A percentile compares a stretch with the other conserved stretches of the same genome.
phyloP scores from a whole-genome alignment of 441 rosid genomes.

The Arabidopsis lyrata region DNA sequence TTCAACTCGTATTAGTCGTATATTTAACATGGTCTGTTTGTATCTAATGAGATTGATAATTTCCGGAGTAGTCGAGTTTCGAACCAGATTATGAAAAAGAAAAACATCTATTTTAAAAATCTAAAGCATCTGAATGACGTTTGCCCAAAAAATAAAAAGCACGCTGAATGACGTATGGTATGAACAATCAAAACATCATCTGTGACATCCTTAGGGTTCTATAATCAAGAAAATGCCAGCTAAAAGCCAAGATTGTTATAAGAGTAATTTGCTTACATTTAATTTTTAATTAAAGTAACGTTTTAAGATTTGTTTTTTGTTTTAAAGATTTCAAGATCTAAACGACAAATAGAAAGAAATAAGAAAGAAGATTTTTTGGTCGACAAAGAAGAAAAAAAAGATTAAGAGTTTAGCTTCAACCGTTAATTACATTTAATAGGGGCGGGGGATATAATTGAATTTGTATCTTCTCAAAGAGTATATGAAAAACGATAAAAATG shows the following conservation, averaged over 20 bases:
- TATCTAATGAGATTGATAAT: not conserved
- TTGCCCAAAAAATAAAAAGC: no score
- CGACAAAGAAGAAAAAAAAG: constrained; percentile 23
- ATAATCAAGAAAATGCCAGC: not conserved
- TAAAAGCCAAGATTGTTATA: not conserved
- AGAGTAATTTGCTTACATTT: not conserved
- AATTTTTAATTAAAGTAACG: not conserved
- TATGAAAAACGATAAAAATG: constrained; percentile 21
- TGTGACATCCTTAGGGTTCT: not conserved
- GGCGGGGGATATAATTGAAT: not conserved
- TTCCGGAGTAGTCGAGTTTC: not conserved
- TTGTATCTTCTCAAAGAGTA: constrained; percentile 15
- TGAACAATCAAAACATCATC: constrained; percentile 12
- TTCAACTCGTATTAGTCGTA: not conserved
- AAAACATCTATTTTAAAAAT: not conserved
- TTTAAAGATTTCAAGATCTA: constrained; percentile 2
- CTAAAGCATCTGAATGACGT: not conserved
- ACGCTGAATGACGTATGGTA: not conserved
- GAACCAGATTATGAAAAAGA: not conserved
- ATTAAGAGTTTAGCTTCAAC: constrained; percentile 34
- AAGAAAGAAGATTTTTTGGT: constrained; percentile 6
- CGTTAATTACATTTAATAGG: not conserved
- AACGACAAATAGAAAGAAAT: not conserved
- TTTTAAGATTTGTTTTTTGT: constrained; percentile 1
- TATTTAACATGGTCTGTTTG: not conserved